A percentile compares a stretch with the other conserved stretches of the same genome.
phyloP scores from a whole-genome alignment of 257 asterid genomes.

The Nicotiana sylvestris region DNA sequence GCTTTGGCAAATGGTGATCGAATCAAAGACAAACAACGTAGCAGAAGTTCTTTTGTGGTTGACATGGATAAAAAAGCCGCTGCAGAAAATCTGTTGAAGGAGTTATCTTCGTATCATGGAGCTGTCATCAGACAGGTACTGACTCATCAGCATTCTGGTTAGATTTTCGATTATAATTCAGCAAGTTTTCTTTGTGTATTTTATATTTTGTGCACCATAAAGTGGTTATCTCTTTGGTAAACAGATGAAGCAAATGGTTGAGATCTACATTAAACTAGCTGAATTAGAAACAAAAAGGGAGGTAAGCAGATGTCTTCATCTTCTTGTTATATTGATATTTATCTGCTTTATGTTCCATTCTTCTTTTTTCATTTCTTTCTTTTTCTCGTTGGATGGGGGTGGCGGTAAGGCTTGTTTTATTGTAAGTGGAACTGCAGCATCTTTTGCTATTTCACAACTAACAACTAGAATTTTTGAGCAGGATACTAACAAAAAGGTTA shows the following conservation, averaged over 20 bases:
- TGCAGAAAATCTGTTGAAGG: conserved; percentile 83
- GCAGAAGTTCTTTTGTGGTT: conserved; percentile 88
- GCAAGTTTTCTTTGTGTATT: conserved; percentile 6
- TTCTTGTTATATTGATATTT: conserved; percentile 13
- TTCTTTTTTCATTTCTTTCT: not conserved
- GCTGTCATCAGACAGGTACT: conserved; percentile 70
- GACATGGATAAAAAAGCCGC: conserved; percentile 94
- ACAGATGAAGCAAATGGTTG: conserved; percentile 98
- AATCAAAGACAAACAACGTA: conserved; percentile 95
- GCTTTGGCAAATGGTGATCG: conserved; percentile 98
- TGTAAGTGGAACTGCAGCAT: not conserved
- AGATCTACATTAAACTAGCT: conserved; percentile 94
- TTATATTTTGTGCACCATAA: conserved; percentile 12
- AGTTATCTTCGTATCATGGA: conserved; percentile 73
- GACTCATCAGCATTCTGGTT: conserved; percentile 16
- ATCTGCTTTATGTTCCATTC: not conserved
- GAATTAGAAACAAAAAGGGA: conserved; percentile 93
- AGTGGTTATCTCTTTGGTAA: conserved; percentile 20
- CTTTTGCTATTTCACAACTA: conserved; percentile 15
- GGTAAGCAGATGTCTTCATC: conserved; percentile 38
- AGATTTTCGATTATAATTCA: conserved; percentile 12
- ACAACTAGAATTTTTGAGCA: conserved; percentile 32
- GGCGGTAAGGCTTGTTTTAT: not conserved
- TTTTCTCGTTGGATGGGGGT: not conserved
- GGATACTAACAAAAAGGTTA: conserved; percentile 83